Evolutionary conservation across 495 filamentous ascomycete species (phyloP).

Genomic region (Aspergillus ellipticus): DNA sequence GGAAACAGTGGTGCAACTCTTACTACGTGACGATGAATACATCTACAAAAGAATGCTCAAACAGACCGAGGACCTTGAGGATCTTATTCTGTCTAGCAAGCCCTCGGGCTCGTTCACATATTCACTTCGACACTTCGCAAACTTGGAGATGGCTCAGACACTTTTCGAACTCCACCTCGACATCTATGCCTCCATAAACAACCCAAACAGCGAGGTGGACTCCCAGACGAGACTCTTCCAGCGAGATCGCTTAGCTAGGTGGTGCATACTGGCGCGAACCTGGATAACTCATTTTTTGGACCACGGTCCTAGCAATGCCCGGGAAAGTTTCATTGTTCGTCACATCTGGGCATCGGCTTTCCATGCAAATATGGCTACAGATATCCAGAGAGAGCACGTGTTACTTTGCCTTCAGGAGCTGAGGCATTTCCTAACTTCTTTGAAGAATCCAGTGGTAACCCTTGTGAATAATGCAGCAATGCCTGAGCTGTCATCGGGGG

Average conservation of each 20-base stretch:
- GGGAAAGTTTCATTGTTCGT: constrained; percentile 42
- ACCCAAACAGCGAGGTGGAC: constrained; percentile 67
- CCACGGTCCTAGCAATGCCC: constrained; percentile 20
- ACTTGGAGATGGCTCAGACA: constrained; percentile 64
- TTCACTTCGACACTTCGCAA: constrained; percentile 19
- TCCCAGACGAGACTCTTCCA: constrained; percentile 54
- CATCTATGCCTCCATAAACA: constrained; percentile 71
- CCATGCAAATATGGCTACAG: constrained; percentile 63
- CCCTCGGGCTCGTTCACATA: constrained; percentile 25
- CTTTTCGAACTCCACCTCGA: constrained; percentile 90
- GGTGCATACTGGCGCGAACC: constrained; percentile 68
- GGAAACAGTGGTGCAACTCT: constrained; percentile 61
- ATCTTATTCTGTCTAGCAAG: constrained; percentile 26
- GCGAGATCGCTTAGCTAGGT: constrained; percentile 67
- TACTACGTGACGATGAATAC: constrained; percentile 64
- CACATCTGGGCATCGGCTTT: constrained; percentile 87
- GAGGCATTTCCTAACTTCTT: constrained; percentile 43
- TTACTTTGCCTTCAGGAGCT: constrained; percentile 77
- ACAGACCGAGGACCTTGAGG: constrained; percentile 36
- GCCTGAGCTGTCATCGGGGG: constrained; percentile 77
- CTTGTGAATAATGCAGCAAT: constrained; percentile 85
- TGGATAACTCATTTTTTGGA: constrained; percentile 51
- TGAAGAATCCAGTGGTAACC: constrained; percentile 48
- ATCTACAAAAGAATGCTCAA: constrained; percentile 54
- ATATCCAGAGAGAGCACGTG: constrained; percentile 69